phyloP scores from a whole-genome alignment of 1,139 yeast species.

The Blastobotrys niveus region DNA sequence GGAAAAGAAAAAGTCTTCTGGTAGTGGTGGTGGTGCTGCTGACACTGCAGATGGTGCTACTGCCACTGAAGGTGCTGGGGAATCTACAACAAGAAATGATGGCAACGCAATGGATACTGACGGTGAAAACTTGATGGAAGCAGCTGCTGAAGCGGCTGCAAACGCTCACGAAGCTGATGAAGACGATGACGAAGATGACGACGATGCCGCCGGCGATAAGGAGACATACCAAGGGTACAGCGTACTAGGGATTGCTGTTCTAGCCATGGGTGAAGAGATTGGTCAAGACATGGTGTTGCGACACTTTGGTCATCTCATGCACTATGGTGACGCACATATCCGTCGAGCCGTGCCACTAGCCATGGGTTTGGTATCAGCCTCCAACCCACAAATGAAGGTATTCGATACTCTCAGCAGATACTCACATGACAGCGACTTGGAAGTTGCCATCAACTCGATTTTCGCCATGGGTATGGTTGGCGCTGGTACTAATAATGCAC shows the following conservation, averaged over 20 bases:
- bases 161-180: constrained; percentile 23
- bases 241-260: constrained; percentile 87
- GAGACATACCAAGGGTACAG: constrained; percentile 81
- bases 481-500: constrained; percentile 97
- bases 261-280: constrained; percentile 97
- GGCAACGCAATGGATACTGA: constrained; percentile 26
- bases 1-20: constrained; percentile 39
- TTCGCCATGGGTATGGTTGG: constrained; percentile 98
- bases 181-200: constrained; percentile 25
- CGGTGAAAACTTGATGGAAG: background rate
- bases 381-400: constrained; percentile 95
- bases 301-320: constrained; percentile 96
- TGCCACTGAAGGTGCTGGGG: constrained; percentile 10
- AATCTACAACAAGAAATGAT: constrained; percentile 16
- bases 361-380: constrained; percentile 88
- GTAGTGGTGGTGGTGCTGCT: constrained; percentile 31
- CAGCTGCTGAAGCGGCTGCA: background rate
- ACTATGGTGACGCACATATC: constrained; percentile 88
- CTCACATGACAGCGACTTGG: constrained; percentile 92
- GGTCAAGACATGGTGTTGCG: constrained; percentile 97
- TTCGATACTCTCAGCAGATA: constrained; percentile 93
- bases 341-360: constrained; percentile 96
- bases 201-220: constrained; percentile 43
- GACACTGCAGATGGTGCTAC: constrained; percentile 26
- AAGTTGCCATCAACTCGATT: constrained; percentile 91